A percentile compares a stretch with the other conserved stretches of the same genome.
phyloP scores from a whole-genome alignment of 441 rosid species.

The Pelargonium fulgidum region DNA sequence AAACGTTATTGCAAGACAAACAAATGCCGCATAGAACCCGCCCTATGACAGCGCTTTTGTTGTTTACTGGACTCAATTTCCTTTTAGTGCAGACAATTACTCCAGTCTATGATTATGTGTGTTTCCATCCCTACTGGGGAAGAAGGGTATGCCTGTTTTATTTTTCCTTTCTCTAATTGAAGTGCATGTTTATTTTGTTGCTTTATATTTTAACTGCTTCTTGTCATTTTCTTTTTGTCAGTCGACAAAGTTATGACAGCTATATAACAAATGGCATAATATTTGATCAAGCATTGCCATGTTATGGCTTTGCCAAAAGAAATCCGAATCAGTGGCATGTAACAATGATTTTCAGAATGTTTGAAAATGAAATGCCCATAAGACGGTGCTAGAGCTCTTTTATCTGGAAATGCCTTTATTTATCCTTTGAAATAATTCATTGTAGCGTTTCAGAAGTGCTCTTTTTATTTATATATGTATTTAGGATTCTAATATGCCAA shows the following conservation, averaged over 20 bases:
- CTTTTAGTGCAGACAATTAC: background rate
- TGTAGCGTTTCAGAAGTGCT: too few species aligned
- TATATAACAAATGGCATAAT: background rate
- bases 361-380: too few species aligned
- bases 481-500: too few species aligned
- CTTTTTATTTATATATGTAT: too few species aligned
- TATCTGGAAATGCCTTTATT: too few species aligned
- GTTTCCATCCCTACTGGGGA: constrained; percentile 4
- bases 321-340: background rate
- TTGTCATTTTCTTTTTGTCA: background rate
- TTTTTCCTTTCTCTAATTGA: background rate
- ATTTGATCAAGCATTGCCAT: background rate
- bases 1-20: background rate
- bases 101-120: constrained; percentile 2
- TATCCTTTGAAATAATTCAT: too few species aligned
- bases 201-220: background rate
- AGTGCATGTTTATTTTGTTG: background rate
- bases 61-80: constrained; percentile 1
- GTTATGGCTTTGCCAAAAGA: background rate
- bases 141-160: background rate
- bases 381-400: too few species aligned
- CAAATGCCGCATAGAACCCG: constrained; percentile 7
- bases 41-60: background rate
- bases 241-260: background rate
- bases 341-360: too few species aligned